phyloP scores from a whole-genome alignment of 208 protist species.

The Trichomonas gallinae region DNA sequence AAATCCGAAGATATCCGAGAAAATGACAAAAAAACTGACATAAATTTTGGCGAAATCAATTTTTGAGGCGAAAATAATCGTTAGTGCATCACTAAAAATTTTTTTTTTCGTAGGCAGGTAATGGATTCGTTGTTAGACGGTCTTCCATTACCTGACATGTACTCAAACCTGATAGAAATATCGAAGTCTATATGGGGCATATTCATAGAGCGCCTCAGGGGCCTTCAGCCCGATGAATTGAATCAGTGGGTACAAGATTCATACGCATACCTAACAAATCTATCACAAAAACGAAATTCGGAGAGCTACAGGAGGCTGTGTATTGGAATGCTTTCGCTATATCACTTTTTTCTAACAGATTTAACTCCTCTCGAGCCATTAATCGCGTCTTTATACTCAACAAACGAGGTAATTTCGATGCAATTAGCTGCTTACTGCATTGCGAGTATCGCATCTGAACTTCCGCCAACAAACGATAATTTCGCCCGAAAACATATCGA shows the following conservation, averaged over 20 bases:
- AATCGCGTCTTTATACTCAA: neutral
- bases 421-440: neutral
- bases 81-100: too few relatives aligned
- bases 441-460: neutral
- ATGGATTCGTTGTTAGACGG: neutral
- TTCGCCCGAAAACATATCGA: neutral
- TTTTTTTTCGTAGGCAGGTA: too few relatives aligned
- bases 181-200: neutral
- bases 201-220: neutral
- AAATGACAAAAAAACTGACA: too few relatives aligned
- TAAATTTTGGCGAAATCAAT: too few relatives aligned
- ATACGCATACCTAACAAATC: neutral
- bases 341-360: neutral
- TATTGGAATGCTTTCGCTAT: neutral
- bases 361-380: neutral
- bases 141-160: neutral
- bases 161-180: neutral
- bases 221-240: neutral
- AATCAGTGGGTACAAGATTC: neutral
- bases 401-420: neutral
- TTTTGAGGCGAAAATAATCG: too few relatives aligned
- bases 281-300: neutral
- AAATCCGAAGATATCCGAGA: too few relatives aligned
- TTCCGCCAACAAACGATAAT: neutral
- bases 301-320: neutral